Base-by-base conservation (phyloP, 192 early-diverging fungal species). In the Oehlia diaphana region DNA sequence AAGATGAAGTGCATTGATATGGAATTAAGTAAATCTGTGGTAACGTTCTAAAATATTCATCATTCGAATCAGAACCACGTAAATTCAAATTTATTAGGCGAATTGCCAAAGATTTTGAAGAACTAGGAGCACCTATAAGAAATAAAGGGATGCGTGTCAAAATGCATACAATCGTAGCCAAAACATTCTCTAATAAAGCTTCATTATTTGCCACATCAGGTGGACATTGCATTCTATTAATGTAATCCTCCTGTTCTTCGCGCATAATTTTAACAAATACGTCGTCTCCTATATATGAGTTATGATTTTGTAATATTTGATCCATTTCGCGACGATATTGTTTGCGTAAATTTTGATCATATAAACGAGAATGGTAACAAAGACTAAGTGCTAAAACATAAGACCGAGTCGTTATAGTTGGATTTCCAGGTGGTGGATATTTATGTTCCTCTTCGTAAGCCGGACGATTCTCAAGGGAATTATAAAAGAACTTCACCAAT, bases 21-120 rank as follows among this genome's bases (percentile, higher is more conserved):
- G 78, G 78, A 19, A 79, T 79, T 14, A 79, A 28, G n/a, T 71
- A 71, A 47, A 79, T 67, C n/a, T 39, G 9, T 58, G 78, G 78
- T 28, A 71, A 63, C 1, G 3, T 72, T 69, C 23, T 35, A 63
- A 79, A 79, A 35, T 79, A 79, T 21, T 2, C 9, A 68, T 79
- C 68, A 16, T 26, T 14, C 5, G 78, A 79, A 61, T 79, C 78
- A 49, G 28, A 33, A 31, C 78, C 78, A 9, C 68, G 78, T 16
- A 79, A 67, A 71, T 79, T 79, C 10, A 9, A 42, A 31, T 39
- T 79, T 19, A 79, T 39, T n/a, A 79, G 39, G 4, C 58, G 66
- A 31, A 79, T 62, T 31, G 78, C 65, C 39, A 79, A 28, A 14
- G 78, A 79, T 69, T 79, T 79, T 7, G 78, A 79, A 9, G 47